Base-by-base conservation (phyloP, 352 stramenopile genomes). In the Phytophthora fragariae region DNA sequence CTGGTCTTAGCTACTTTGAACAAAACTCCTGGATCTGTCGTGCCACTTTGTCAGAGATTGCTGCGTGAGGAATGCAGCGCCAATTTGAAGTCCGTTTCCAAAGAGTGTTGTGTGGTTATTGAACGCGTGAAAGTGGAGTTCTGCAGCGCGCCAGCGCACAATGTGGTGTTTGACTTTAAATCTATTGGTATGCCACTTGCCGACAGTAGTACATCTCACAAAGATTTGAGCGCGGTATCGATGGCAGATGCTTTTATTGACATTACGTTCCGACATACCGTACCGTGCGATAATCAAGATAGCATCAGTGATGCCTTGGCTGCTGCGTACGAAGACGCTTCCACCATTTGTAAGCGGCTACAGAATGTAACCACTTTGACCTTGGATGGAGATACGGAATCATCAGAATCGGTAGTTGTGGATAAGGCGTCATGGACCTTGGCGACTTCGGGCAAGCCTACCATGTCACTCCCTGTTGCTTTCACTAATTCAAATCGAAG, bases 261-360 rank as follows among this genome's bases (percentile, higher is more conserved):
- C n/a, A 56, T 89, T 27, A 65, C 71, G 0, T 92, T 92, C 49
- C 68, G 76, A 21, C 44, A 91, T 4, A 70, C 55, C 11, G 53
- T 92, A 24, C 61, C 76, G 14, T 78, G 85, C 41, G 85, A 83
- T 55, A 83, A 88, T 58, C 54, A 76, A 19, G 79, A 72, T 1
- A 82, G 66, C 21, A 57, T 90, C 8, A 76, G 70, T 19, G 68
- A 72, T 6, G 76, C 82, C 5, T 19, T 90, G 8, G 33, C 39
- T 11, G 47, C 76, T 19, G 82, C 82, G 0, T 70, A 80, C 15
- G 29, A 73, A 15, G 73, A 90, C 31, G 83, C 74, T 11, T 50
- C 44, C 10, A 33, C 65, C 0, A 78, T 88, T 62, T 50, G 81
- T 8, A 61, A 79, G 5, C 60, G 69, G 5, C 41, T 92, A 1